These are phyloP conservation scores for Macadamia tetraphylla DNA, from an alignment of 164 flowering plant species.

Conservation along the genomic window DNA sequence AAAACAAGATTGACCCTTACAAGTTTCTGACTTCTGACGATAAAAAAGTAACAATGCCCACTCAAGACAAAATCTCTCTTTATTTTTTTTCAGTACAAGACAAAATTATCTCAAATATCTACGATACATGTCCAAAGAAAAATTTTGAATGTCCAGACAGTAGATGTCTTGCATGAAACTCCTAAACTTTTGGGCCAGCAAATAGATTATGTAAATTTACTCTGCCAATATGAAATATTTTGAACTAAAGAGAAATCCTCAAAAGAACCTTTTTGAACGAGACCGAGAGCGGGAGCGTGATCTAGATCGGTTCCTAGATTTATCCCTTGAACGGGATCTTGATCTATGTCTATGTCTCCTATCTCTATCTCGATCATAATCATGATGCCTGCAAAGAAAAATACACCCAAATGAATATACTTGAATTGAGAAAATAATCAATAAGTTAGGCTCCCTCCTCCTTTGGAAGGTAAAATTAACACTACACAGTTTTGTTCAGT, in stretches of 20 bases:
- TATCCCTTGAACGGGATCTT: constrained; percentile 44
- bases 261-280: constrained; percentile 42
- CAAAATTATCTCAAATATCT: neutral
- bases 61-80: neutral
- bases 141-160: too few relatives aligned
- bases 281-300: constrained; percentile 38
- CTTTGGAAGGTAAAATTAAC: neutral
- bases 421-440: neutral
- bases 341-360: constrained; percentile 43
- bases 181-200: neutral
- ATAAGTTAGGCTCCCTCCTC: neutral
- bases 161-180: too few relatives aligned
- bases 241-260: neutral
- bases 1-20: neutral
- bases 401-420: neutral
- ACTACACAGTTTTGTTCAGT: too few relatives aligned
- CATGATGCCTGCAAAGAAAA: constrained; percentile 32
- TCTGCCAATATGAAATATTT: neutral
- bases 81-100: too few relatives aligned
- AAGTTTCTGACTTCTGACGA: neutral
- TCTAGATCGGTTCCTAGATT: constrained; percentile 31
- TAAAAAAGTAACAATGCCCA: neutral
- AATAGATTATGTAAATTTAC: neutral
- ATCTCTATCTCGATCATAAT: constrained; percentile 41
- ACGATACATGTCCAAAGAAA: too few relatives aligned